A percentile compares a stretch with the other conserved stretches of the same genome.
These are phyloP conservation scores for Chaetomium strumarium DNA, from an alignment of 2,329 filamentous ascomycete genomes.

Conservation along the genomic window DNA sequence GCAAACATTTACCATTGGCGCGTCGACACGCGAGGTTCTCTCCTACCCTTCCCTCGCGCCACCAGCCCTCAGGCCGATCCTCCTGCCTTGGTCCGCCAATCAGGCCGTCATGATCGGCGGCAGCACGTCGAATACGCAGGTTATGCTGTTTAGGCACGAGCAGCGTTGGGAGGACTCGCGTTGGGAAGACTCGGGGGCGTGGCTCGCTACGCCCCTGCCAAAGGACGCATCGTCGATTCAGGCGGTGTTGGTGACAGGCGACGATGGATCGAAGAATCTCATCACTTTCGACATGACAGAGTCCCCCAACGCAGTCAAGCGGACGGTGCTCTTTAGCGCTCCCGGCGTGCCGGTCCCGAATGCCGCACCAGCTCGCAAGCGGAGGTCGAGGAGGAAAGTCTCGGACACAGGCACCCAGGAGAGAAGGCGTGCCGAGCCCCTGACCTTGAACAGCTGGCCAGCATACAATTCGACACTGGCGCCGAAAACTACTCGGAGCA, in stretches of 20 bases:
- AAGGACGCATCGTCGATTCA: constrained; percentile 53
- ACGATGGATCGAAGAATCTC: constrained; percentile 72
- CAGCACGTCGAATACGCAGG: constrained; percentile 53
- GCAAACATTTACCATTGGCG: constrained; percentile 69
- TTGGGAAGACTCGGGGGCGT: constrained; percentile 65
- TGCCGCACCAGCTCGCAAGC: constrained; percentile 39
- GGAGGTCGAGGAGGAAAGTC: constrained; percentile 27
- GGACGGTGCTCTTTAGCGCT: constrained; percentile 59
- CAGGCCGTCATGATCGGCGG: constrained; percentile 73
- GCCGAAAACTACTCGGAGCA: constrained; percentile 56
- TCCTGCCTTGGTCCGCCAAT: constrained; percentile 67
- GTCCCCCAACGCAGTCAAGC: constrained; percentile 68
- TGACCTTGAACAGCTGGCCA: constrained; percentile 64
- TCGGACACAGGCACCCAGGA: constrained; percentile 22
- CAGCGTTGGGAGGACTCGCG: too few relatives aligned
- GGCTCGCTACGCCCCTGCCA: constrained; percentile 54
- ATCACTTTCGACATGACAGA: constrained; percentile 70
- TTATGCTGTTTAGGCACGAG: constrained; percentile 64
- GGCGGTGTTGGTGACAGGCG: constrained; percentile 60
- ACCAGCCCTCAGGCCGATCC: constrained; percentile 60
- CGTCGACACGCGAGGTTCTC: constrained; percentile 55
- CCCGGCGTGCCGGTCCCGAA: constrained; percentile 49
- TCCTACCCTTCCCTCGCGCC: constrained; percentile 55
- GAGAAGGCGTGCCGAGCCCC: constrained; percentile 33
- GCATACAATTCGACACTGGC: constrained; percentile 70